Evolutionary conservation across 192 early-diverging fungal genomes (phyloP), one percentile per base, ranked within the genome.

Genomic region (Umbelopsis isabellina): DNA sequence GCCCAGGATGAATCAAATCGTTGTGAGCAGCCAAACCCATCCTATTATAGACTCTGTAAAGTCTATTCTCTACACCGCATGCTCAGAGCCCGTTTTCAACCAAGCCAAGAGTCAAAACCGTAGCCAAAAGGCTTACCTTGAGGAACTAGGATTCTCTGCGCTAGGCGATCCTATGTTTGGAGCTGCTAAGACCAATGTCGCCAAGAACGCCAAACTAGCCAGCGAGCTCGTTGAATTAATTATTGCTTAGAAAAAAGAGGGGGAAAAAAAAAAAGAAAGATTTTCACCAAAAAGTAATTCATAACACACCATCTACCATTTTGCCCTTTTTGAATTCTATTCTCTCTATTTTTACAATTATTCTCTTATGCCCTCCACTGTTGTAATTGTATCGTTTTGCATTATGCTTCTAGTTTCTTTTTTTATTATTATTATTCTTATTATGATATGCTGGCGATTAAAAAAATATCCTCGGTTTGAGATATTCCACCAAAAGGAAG

Each of bases 31-130:
- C 46, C 86, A 91, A 23, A 86, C 84, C 2, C 78, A 87, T 6
- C 84, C 84, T 9, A 86, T 91, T 46, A 81, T 92, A 15, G 88
- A 91, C 49, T 80, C 88, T 7, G 86, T 93, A n/a, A 89, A 93
- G 71, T 78, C 84, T 0, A 92, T 93, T 52, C 74, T 93, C 13
- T 83, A 88, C 47, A 87, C 90, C 5, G 89, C 90, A 48, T 83
- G 88, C 25, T 80, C 83, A 20, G 83, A 83, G 41, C 72, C 80
- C 16, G 72, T 75, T 20, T 78, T 83, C 44, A 65, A 52, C 7
- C 74, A 75, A 10, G 71, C 75, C 3, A 58, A 74, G 44, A 79
- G 66, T 15, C 79, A 73, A 10, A 77, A 80, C 48, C 70, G 74
- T 9, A 81, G 73, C 52, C 81, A 87, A 50, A 76, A 77, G 35